Evolutionary conservation across 2,329 filamentous ascomycete species (phyloP), one percentile per base, ranked within the genome.

Genomic region (Pseudogymnoascus sp.): DNA sequence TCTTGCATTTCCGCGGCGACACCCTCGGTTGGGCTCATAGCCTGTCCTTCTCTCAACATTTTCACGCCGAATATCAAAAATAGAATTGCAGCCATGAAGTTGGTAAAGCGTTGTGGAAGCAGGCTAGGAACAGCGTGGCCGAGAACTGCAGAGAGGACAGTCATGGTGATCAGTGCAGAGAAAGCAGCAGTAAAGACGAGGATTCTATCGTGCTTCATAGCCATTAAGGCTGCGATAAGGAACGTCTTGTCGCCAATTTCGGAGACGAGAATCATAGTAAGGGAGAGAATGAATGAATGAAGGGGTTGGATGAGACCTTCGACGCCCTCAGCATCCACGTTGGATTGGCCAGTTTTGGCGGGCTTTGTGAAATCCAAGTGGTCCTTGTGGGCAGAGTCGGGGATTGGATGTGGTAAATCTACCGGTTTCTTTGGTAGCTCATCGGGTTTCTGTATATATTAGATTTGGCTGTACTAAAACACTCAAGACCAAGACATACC

Each of bases 221-320:
- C 95, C 95, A 99, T 99, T 16, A 99, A 85, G 6, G 93, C 93
- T 6, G 95, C 95, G 21, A 99, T 92, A 48, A 99, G 83, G 80
- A 99, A 99, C 0, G 95, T 99, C 79, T 99, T 99, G 84, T 99
- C 95, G 68, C 95, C 95, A 71, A 99, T 87, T 76, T 99, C 95
- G 57, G 93, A 97, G 71, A 98, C 89, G 67, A 98, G 80, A 71
- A 99, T 99, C 95, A 98, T 99, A 65, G 93, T 93, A 66, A 97
- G 86, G 14, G 95, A 96, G 34, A 98, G 86, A 11, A 96, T 73
- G 72, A 95, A 96, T 3, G 95, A 98, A 76, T 99, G 93, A 71
- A 88, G 81, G 16, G 91, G 90, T 67, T 87, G 89, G 65, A 93
- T 92, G 43, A 93, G 79, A 65, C 87, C 85, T 28, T 80, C 78